These are phyloP conservation scores for Daedalea quercina DNA, from an alignment of 768 basidiomycete genomes.

Conservation along the genomic window DNA sequence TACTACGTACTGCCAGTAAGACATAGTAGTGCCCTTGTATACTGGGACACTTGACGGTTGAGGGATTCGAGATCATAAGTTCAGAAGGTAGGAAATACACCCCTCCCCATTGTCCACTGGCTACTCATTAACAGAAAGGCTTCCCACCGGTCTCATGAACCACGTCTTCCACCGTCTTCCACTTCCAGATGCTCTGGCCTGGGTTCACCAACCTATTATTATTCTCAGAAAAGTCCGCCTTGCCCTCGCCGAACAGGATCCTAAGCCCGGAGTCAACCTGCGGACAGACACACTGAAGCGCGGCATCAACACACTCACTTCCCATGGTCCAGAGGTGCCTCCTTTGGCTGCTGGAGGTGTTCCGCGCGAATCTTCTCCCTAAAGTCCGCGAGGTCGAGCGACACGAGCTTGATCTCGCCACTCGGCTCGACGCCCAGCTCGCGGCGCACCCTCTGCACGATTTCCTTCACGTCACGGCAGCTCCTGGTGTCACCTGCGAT, in stretches of 20 bases:
- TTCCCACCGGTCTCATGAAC: neutral
- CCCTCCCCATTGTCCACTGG: no score
- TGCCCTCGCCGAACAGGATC: slow-evolving; percentile 13
- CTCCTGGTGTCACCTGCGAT: slow-evolving; percentile 11
- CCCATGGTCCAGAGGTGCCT: neutral
- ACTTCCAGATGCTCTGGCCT: slow-evolving; percentile 16
- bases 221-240: slow-evolving; percentile 11
- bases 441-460: slow-evolving; percentile 1
- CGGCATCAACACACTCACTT: neutral
- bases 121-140: neutral
- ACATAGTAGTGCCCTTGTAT: no score
- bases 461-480: slow-evolving; percentile 7
- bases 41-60: no score
- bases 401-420: slow-evolving; percentile 6
- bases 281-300: no score
- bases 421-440: slow-evolving; percentile 1
- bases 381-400: slow-evolving; percentile 8
- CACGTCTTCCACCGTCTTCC: slow-evolving; percentile 15
- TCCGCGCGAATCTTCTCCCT: slow-evolving; percentile 3
- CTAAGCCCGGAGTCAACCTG: slow-evolving; percentile 2
- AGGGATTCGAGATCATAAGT: no score
- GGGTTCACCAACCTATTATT: slow-evolving; percentile 21
- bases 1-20: no score
- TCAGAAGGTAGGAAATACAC: no score
- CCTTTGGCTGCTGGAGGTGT: neutral